Conservation (phyloP, 78 protist genomes). For the Blattamonas nauphoetae region DNA sequence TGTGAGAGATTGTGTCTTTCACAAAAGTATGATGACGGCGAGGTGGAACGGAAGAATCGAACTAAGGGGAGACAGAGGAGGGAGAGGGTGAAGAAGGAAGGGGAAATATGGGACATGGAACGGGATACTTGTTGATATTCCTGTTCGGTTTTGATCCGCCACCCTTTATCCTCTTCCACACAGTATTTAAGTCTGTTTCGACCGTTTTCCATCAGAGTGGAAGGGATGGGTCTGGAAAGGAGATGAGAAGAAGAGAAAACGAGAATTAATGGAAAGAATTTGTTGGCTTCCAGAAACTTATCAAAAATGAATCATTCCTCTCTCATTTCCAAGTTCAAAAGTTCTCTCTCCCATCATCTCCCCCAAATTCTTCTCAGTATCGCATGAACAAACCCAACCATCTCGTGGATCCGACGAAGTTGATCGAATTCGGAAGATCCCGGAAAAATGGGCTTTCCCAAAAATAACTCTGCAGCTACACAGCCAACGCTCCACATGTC, state of each 20-base stretch:
- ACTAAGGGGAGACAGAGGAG: too few species aligned
- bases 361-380: background rate
- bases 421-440: conserved; percentile 74
- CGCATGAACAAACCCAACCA: conserved; percentile 50
- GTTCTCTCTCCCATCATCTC: background rate
- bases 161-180: background rate
- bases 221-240: background rate
- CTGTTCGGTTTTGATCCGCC: background rate
- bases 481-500: conserved; percentile 74
- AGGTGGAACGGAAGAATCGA: too few species aligned
- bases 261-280: background rate
- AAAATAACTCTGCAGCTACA: conserved; percentile 16
- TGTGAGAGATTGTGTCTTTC: background rate
- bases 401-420: conserved; percentile 48
- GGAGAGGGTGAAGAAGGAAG: background rate
- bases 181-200: background rate
- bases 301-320: background rate
- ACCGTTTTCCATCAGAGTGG: background rate
- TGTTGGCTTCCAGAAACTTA: background rate
- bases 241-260: background rate
- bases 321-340: background rate
- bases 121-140: background rate
- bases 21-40: too few species aligned
- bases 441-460: conserved; percentile 70
- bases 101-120: background rate